Evolutionary conservation across 805 yeast genomes (phyloP).

Genomic region (Zygotorulaspora danielsina): DNA sequence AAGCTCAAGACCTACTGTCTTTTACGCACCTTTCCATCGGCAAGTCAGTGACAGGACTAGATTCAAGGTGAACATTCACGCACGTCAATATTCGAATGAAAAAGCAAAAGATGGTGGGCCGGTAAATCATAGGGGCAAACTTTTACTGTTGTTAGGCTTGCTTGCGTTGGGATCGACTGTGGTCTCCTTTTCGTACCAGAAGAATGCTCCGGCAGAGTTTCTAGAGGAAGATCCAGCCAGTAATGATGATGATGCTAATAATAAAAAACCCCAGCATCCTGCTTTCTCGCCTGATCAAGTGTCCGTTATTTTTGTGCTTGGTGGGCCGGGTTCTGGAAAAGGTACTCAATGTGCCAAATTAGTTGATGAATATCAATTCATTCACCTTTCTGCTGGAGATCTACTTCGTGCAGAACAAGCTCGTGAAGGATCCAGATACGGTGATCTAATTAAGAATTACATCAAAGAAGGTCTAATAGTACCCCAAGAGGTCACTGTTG

Average conservation of each 20-base stretch:
- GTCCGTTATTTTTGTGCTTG: conserved; percentile 83
- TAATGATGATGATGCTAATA: not conserved
- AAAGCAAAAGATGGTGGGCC: conserved; percentile 4
- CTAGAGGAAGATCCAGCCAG: conserved; percentile 34
- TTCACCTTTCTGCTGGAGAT: conserved; percentile 95
- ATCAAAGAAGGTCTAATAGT: conserved; percentile 88
- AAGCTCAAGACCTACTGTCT: no score
- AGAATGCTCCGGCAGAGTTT: conserved; percentile 42
- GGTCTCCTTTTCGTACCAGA: conserved; percentile 41
- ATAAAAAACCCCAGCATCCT: conserved; percentile 25
- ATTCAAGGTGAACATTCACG: not conserved
- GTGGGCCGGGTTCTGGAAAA: conserved; percentile 98
- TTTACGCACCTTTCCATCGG: not conserved
- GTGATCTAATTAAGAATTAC: conserved; percentile 76
- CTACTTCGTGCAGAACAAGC: conserved; percentile 86
- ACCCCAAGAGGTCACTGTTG: conserved; percentile 88
- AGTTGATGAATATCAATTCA: conserved; percentile 74
- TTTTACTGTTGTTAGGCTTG: conserved; percentile 40
- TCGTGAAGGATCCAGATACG: conserved; percentile 76
- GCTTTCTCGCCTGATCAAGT: conserved; percentile 64
- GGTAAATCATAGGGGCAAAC: conserved; percentile 29
- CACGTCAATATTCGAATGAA: not conserved
- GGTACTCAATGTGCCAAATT: conserved; percentile 93
- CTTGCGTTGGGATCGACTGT: conserved; percentile 49
- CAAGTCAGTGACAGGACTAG: not conserved